These are phyloP conservation scores for Ascodesmis nigricans DNA, from an alignment of 495 filamentous ascomycete species.

Conservation along the genomic window DNA sequence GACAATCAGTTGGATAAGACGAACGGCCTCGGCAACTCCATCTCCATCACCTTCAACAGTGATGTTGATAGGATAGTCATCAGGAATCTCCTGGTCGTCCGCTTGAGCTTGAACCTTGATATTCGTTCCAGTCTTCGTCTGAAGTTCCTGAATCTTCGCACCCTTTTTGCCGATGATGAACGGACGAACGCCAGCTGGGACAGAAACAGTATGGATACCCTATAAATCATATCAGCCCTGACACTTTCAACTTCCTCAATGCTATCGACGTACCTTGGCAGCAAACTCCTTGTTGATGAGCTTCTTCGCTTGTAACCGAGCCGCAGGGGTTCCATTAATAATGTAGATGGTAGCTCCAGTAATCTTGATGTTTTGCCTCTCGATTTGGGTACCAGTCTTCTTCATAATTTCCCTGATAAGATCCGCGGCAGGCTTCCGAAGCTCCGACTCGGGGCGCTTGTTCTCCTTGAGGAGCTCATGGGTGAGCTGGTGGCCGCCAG, in stretches of 20 bases:
- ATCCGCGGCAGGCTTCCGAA: constrained; percentile 64
- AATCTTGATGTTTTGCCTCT: constrained; percentile 38
- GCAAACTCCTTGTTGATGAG: constrained; percentile 70
- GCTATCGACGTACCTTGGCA: constrained; percentile 40
- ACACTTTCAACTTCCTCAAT: not conserved
- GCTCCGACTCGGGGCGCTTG: constrained; percentile 46
- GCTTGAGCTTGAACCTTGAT: constrained; percentile 55
- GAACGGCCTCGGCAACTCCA: constrained; percentile 54
- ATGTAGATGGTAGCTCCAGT: constrained; percentile 52
- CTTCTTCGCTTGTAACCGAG: constrained; percentile 59
- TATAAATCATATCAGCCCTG: constrained; percentile 19
- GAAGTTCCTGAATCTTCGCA: constrained; percentile 67
- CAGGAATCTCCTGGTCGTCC: constrained; percentile 39
- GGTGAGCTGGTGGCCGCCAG: constrained; percentile 61
- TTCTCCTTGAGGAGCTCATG: constrained; percentile 45
- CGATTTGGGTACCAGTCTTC: constrained; percentile 63
- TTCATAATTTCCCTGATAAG: constrained; percentile 72
- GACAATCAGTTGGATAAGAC: constrained; percentile 64
- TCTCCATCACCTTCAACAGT: constrained; percentile 75
- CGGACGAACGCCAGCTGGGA: constrained; percentile 60
- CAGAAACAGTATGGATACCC: constrained; percentile 51
- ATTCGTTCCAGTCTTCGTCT: constrained; percentile 61
- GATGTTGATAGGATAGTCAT: constrained; percentile 62
- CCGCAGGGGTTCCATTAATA: constrained; percentile 51
- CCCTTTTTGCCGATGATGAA: constrained; percentile 85